Evolutionary conservation across 306 rosid species (phyloP).

Genomic region (Gynostemma pentaphyllum): DNA sequence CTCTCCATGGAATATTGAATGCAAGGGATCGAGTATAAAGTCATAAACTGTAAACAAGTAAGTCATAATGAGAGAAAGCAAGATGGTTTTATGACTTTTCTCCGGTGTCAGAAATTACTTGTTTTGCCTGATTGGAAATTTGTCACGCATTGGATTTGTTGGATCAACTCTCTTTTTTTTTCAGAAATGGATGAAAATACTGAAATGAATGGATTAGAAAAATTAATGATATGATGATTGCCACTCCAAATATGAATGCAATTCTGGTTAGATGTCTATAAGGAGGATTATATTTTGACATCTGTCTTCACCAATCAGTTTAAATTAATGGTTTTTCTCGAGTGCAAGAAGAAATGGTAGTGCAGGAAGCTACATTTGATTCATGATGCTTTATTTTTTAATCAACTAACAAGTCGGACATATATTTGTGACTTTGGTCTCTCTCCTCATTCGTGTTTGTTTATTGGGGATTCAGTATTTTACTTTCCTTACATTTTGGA

Average conservation of each 20-base stretch:
- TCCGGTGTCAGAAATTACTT: neutral
- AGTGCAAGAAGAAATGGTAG: neutral
- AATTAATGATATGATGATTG: neutral
- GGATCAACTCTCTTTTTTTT: neutral
- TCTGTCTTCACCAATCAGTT: neutral
- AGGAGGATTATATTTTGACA: neutral
- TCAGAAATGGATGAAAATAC: neutral
- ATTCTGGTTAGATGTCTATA: neutral
- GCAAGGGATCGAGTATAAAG: neutral
- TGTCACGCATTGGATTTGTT: neutral
- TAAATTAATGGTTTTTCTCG: neutral
- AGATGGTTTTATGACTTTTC: neutral
- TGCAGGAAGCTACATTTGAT: neutral
- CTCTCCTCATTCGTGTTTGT: neutral
- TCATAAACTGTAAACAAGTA: too few species aligned
- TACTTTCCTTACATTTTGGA: neutral
- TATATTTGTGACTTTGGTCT: neutral
- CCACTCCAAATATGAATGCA: neutral
- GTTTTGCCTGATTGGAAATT: neutral
- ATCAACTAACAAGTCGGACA: neutral
- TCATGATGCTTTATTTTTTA: neutral
- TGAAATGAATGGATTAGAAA: neutral
- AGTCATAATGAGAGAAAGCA: too few species aligned
- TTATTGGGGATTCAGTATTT: conserved; percentile 2
- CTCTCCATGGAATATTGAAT: neutral